Conservation (phyloP, 2,329 filamentous ascomycete genomes). For the Botryotinia narcissicola region DNA sequence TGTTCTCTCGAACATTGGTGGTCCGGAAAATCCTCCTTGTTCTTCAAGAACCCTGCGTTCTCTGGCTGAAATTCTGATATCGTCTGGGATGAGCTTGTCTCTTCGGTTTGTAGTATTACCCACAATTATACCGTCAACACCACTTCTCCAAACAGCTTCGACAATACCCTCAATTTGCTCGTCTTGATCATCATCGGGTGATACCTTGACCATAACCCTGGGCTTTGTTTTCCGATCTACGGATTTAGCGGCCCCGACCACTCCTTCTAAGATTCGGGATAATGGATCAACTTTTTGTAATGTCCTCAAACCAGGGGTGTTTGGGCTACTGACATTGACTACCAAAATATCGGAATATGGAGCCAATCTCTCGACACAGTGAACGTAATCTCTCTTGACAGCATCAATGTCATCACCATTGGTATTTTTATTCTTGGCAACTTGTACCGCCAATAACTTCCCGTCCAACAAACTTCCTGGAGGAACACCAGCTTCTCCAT, state of each 20-base stretch:
- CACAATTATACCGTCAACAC: slow-evolving; percentile 93
- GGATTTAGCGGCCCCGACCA: slow-evolving; percentile 73
- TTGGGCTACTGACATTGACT: slow-evolving; percentile 95
- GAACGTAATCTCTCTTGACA: slow-evolving; percentile 80
- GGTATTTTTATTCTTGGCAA: slow-evolving; percentile 95
- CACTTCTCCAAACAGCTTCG: slow-evolving; percentile 75
- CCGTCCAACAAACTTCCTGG: slow-evolving; percentile 77
- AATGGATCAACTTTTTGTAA: slow-evolving; percentile 83
- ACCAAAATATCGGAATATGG: slow-evolving; percentile 94
- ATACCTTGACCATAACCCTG: slow-evolving; percentile 96
- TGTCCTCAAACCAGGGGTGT: slow-evolving; percentile 86
- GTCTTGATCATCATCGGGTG: slow-evolving; percentile 87
- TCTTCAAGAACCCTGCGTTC: slow-evolving; percentile 71
- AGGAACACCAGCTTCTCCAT: slow-evolving; percentile 74
- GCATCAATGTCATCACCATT: slow-evolving; percentile 81
- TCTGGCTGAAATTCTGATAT: slow-evolving; percentile 59
- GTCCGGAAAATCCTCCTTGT: slow-evolving; percentile 86
- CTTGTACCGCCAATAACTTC: slow-evolving; percentile 81
- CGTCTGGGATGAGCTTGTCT: slow-evolving; percentile 65
- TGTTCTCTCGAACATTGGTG: slow-evolving; percentile 81
- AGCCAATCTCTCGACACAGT: slow-evolving; percentile 78
- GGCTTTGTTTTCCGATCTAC: slow-evolving; percentile 70
- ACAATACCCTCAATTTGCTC: slow-evolving; percentile 85
- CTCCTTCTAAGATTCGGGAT: slow-evolving; percentile 74
- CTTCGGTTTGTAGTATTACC: slow-evolving; percentile 94